Conservation (phyloP, 2,329 filamentous ascomycete genomes). For the Pezicula carpinea region DNA sequence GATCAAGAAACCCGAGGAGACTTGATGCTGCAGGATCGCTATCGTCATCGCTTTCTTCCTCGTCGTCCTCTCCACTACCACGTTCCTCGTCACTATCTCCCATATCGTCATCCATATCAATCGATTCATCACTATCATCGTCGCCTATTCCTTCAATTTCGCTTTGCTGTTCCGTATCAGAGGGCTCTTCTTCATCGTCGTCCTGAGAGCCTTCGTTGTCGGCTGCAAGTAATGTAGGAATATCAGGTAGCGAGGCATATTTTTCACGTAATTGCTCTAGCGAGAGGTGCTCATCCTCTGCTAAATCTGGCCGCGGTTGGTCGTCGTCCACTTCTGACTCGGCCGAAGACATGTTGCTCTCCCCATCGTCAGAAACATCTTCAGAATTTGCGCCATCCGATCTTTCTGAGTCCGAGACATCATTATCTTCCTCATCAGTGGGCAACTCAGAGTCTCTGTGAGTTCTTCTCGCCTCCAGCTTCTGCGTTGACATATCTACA, state of each 20-base stretch:
- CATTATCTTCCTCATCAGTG: conserved; percentile 35
- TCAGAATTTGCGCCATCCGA: conserved; percentile 42
- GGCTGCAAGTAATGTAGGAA: conserved; percentile 25
- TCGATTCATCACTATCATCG: conserved; percentile 58
- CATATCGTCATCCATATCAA: conserved; percentile 65
- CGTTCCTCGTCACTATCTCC: conserved; percentile 49
- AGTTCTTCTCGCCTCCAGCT: conserved; percentile 57
- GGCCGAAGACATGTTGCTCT: conserved; percentile 59
- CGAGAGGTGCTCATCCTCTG: conserved; percentile 60
- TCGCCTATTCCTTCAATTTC: conserved; percentile 15
- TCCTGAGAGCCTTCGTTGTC: conserved; percentile 18
- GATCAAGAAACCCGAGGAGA: conserved; percentile 28
- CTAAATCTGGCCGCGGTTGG: conserved; percentile 37
- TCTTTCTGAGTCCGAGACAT: conserved; percentile 30
- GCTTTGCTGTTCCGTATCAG: conserved; percentile 21
- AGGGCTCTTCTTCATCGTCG: conserved; percentile 23
- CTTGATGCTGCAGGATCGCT: conserved; percentile 40
- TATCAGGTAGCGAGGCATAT: conserved; percentile 59
- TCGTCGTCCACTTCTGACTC: conserved; percentile 56
- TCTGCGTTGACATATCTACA: conserved; percentile 65
- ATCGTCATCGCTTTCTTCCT: conserved; percentile 27
- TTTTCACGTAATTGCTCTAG: conserved; percentile 66
- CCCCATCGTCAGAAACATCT: conserved; percentile 35
- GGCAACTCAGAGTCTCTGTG: conserved; percentile 47
- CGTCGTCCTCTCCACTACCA: conserved; percentile 38